Evolutionary conservation across 805 yeast genomes (phyloP).

Genomic region (Saccharomyces paradoxus): DNA sequence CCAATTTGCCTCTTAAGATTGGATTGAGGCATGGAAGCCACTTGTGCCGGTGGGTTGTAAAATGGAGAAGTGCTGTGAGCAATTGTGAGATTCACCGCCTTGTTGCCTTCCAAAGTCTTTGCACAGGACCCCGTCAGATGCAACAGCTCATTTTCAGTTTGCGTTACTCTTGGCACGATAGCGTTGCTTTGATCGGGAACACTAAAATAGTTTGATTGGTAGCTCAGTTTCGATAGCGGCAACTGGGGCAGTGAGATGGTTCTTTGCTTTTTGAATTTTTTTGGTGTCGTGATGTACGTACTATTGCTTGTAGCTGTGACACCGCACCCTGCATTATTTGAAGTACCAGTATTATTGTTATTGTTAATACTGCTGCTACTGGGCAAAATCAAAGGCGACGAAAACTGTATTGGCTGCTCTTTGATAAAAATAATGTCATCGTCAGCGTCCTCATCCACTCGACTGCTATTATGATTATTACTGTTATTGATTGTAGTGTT

Average conservation of each 20-base stretch:
- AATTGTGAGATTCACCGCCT: constrained; percentile 17
- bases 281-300: constrained; percentile 5
- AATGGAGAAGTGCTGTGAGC: constrained; percentile 16
- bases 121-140: constrained; percentile 28
- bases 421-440: constrained; percentile 26
- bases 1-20: background rate
- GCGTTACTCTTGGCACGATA: constrained; percentile 9
- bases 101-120: constrained; percentile 27
- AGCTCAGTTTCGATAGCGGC: constrained; percentile 39
- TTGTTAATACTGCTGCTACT: constrained; percentile 6
- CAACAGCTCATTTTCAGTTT: constrained; percentile 27
- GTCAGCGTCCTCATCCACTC: constrained; percentile 13
- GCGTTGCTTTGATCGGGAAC: constrained; percentile 3
- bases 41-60: constrained; percentile 5
- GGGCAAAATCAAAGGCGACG: constrained; percentile 5
- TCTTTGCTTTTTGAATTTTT: constrained; percentile 37
- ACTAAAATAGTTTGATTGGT: constrained; percentile 14
- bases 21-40: background rate
- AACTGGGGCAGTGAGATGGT: constrained; percentile 49
- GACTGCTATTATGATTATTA: constrained; percentile 2
- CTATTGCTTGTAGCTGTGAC: background rate
- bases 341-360: constrained; percentile 9
- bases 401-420: constrained; percentile 20
- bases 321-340: background rate
- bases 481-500: constrained; percentile 2